A percentile compares a stretch with the other conserved stretches of the same genome.
phyloP scores from a whole-genome alignment of 139 green algal species.

The Deuterostichococcus epilithicus region DNA sequence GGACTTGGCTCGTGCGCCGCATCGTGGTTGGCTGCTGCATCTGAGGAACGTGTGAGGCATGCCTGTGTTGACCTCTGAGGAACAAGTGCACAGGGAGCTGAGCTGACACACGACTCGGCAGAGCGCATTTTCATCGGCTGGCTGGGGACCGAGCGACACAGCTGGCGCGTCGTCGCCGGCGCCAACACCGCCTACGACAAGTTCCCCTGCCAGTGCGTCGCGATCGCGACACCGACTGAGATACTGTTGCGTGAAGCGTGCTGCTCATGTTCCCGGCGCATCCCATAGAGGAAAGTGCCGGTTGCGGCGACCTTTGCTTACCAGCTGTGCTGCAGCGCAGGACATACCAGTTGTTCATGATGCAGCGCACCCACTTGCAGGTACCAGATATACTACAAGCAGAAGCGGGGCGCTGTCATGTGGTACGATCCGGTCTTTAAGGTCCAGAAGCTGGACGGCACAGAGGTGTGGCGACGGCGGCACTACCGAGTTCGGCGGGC shows the following conservation, averaged over 20 bases:
- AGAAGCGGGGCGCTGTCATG: slow-evolving; percentile 65
- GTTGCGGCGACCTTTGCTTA: no score
- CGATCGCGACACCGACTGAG: no score
- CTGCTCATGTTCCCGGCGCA: no score
- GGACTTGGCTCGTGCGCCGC: no score
- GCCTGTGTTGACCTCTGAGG: no score
- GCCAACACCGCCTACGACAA: slow-evolving; percentile 39
- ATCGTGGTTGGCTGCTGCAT: no score
- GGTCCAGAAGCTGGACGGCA: slow-evolving; percentile 70
- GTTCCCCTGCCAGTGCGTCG: slow-evolving; percentile 85
- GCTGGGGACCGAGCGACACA: slow-evolving; percentile 33
- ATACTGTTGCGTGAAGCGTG: no score
- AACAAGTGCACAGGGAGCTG: neutral
- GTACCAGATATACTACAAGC: slow-evolving; percentile 76
- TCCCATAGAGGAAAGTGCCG: no score
- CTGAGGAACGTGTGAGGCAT: no score
- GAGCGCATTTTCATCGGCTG: slow-evolving; percentile 74
- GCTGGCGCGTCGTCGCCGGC: slow-evolving; percentile 59
- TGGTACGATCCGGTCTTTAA: slow-evolving; percentile 88
- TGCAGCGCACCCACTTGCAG: no score
- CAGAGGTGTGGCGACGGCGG: slow-evolving; percentile 72
- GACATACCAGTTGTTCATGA: neutral
- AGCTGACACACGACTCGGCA: slow-evolving; percentile 71
- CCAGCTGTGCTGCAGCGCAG: no score
- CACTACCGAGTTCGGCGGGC: slow-evolving; percentile 65